These are phyloP conservation scores for Fusarium chaquense DNA, from an alignment of 2,329 filamentous ascomycete genomes.

Conservation along the genomic window DNA sequence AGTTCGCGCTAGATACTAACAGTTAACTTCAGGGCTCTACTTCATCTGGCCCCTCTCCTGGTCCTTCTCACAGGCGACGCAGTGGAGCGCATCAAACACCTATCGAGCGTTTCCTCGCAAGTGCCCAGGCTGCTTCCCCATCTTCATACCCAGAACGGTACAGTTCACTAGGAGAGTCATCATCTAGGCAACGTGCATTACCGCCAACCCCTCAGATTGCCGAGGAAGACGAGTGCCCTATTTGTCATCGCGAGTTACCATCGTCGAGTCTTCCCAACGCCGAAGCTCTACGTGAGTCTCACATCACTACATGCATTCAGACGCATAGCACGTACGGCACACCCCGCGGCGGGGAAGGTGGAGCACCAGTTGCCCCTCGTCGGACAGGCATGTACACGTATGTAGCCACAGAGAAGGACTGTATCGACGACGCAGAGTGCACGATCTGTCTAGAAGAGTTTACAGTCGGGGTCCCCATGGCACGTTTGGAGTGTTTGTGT, in stretches of 20 bases:
- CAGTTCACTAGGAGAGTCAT: constrained; percentile 51
- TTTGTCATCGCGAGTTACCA: constrained; percentile 79
- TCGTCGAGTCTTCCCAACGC: constrained; percentile 65
- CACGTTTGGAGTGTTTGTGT: constrained; percentile 74
- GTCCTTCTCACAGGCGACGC: constrained; percentile 47
- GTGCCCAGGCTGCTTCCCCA: constrained; percentile 51
- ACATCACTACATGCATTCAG: constrained; percentile 70
- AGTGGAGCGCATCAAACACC: constrained; percentile 52
- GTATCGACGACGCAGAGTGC: constrained; percentile 74
- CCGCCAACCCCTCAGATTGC: constrained; percentile 64
- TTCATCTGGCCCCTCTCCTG: constrained; percentile 42
- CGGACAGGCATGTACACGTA: constrained; percentile 74
- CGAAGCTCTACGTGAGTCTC: constrained; percentile 66
- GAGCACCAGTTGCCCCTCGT: constrained; percentile 54
- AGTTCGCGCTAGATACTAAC: constrained; percentile 8
- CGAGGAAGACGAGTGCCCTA: constrained; percentile 84
- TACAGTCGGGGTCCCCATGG: constrained; percentile 71
- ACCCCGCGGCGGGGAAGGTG: constrained; percentile 46
- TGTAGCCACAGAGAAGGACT: constrained; percentile 74
- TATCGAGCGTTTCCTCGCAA: constrained; percentile 56
- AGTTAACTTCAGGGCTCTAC: constrained; percentile 23
- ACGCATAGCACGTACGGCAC: constrained; percentile 64
- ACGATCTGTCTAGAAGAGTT: constrained; percentile 77
- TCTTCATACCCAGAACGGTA: constrained; percentile 51
- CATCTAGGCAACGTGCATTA: constrained; percentile 55